phyloP scores from a whole-genome alignment of 257 asterid species.

The Phtheirospermum japonicum region DNA sequence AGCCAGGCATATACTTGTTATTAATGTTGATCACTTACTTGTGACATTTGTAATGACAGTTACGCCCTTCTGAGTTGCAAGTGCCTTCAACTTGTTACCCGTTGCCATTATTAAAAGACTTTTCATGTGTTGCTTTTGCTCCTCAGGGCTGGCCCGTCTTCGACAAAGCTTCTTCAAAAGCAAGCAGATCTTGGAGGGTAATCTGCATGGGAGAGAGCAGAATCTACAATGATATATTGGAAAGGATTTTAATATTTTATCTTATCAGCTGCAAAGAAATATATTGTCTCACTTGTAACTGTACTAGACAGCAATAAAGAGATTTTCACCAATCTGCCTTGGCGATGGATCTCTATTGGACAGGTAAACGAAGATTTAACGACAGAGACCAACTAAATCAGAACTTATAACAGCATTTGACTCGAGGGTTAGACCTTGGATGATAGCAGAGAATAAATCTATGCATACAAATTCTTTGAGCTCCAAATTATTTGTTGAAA shows the following conservation, averaged over 20 bases:
- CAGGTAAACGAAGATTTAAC: conserved; percentile 72
- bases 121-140: conserved; percentile 86
- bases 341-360: conserved; percentile 79
- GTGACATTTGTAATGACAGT: conserved; percentile 85
- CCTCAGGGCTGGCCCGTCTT: conserved; percentile 87
- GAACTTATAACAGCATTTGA: conserved; percentile 77
- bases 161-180: conserved; percentile 82
- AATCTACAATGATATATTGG: conserved; percentile 53
- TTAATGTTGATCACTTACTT: conserved; percentile 45
- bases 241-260: conserved; percentile 12
- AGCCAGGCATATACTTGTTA: neutral
- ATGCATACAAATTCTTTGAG: conserved; percentile 79
- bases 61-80: conserved; percentile 71
- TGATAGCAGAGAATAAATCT: conserved; percentile 76
- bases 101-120: conserved; percentile 74
- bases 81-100: conserved; percentile 85
- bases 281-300: conserved; percentile 1
- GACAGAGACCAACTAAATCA: conserved; percentile 80
- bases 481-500: conserved; percentile 63
- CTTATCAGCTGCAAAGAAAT: conserved; percentile 9
- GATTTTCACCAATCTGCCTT: conserved; percentile 62
- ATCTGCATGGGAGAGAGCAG: conserved; percentile 80
- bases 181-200: conserved; percentile 68
- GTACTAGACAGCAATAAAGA: conserved; percentile 5
- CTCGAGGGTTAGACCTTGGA: conserved; percentile 83